A percentile compares a stretch with the other conserved stretches of the same genome.
These are phyloP conservation scores for Actinidia arguta DNA, from an alignment of 179 eudicot genomes.

Conservation along the genomic window DNA sequence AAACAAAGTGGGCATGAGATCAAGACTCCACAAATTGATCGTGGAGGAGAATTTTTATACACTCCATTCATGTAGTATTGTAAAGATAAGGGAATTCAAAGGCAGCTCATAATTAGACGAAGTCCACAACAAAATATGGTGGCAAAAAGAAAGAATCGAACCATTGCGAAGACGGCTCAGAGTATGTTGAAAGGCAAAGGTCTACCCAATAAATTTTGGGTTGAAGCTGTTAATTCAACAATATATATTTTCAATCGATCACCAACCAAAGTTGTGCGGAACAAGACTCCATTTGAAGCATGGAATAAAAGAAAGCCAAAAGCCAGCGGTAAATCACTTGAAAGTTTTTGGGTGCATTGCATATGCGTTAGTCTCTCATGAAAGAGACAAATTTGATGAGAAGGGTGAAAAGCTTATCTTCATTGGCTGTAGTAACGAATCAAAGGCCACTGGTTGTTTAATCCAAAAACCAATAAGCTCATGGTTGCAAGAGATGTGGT, in stretches of 20 bases:
- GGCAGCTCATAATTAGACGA: too few species aligned
- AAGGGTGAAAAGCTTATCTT: neutral
- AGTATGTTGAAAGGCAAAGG: too few species aligned
- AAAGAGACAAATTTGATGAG: neutral
- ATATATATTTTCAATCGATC: neutral
- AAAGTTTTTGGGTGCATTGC: slow-evolving; percentile 7
- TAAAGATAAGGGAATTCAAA: too few species aligned
- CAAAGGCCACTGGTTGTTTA: neutral
- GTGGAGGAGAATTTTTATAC: too few species aligned
- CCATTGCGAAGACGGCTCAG: too few species aligned
- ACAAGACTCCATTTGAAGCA: neutral
- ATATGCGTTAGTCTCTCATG: neutral
- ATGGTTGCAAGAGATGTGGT: neutral
- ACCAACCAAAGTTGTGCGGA: neutral
- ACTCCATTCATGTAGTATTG: too few species aligned
- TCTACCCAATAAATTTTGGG: too few species aligned
- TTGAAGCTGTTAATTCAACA: too few species aligned
- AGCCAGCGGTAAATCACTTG: neutral
- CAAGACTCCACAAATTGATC: too few species aligned
- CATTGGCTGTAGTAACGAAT: neutral
- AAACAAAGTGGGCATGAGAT: too few species aligned
- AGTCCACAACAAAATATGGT: too few species aligned
- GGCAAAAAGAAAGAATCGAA: too few species aligned
- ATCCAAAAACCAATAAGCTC: neutral
- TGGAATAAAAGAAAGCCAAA: neutral